A percentile compares a stretch with the other conserved stretches of the same genome.
These are phyloP conservation scores for Botrytis tulipae DNA, from an alignment of 2,329 filamentous ascomycete species.

Conservation along the genomic window DNA sequence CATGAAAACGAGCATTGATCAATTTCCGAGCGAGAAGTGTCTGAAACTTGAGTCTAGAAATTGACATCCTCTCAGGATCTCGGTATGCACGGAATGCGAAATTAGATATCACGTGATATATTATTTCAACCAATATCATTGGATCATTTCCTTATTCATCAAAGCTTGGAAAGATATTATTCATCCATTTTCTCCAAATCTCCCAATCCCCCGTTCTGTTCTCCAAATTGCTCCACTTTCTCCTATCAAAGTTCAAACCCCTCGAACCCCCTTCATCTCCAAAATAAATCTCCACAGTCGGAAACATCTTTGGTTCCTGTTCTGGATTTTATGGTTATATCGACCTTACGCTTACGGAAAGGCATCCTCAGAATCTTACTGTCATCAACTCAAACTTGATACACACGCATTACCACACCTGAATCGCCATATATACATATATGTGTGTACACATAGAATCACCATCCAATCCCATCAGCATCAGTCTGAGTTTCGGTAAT, in stretches of 20 bases:
- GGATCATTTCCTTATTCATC: not conserved
- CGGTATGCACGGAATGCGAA: not conserved
- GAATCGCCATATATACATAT: not conserved
- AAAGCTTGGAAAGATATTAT: not conserved
- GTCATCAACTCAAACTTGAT: not conserved
- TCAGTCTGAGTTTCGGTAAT: conserved; percentile 7
- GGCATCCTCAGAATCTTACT: not conserved
- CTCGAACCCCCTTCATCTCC: conserved; percentile 1
- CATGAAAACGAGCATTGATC: not conserved
- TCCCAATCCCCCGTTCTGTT: not conserved
- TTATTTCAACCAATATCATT: not conserved
- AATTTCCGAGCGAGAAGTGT: not conserved
- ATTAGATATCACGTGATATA: not conserved
- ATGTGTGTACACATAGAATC: not conserved
- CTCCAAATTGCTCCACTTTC: not conserved
- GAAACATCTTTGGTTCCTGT: not conserved
- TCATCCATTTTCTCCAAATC: not conserved
- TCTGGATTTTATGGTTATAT: not conserved
- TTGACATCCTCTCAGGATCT: not conserved
- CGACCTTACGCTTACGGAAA: not conserved
- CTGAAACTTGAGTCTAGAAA: not conserved
- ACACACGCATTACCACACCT: not conserved
- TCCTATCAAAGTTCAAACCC: not conserved
- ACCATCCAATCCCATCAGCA: not conserved
- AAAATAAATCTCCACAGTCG: not conserved